Base-by-base conservation (phyloP, 2,329 filamentous ascomycete genomes). In the Hortaea werneckii region DNA sequence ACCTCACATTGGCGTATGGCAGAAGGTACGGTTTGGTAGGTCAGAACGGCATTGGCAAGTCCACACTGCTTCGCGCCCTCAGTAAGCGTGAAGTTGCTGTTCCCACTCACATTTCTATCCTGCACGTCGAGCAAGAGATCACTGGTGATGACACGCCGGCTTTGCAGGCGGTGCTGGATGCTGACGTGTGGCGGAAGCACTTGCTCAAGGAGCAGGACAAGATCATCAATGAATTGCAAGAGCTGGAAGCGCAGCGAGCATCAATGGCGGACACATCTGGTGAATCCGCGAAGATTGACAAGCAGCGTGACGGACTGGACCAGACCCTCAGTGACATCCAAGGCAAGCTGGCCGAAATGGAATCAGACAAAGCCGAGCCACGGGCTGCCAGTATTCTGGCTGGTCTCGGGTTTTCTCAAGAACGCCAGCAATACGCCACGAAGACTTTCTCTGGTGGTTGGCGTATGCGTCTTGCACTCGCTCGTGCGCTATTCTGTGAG, bases 371-470 rank as follows among this genome's bases (percentile, higher is more conserved):
- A 70, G 92, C 92, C 48, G 92, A 98, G 63, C 85, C 92, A 53
- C 78, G 92, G 62, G 92, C 92, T 40, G 92, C 92, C 42, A 95
- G 87, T 67, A 98, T 98, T 62, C 76, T 98, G 44, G 90, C 92
- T 49, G 92, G 92, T 78, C 81, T 98, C 48, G 92, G 92, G 57
- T 98, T 98, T 77, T 96, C 92, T 0, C 67, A 86, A 13, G 92
- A 96, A 67, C 78, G 88, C 54, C 92, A 98, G 63, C 85, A 94
- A 58, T 88, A 78, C 63, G 83, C 92, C 11, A 98, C 92, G 45
- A 96, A 87, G 75, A 96, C 90, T 5, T 98, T 98, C 71, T 98
- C 92, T 44, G 92, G 92, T 77, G 92, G 92, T 84, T 98, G 92
- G 92, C 82, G 92, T 69, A 98, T 98, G 92, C 84, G 92, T 74